These are phyloP conservation scores for Saccharomycopsis babjevae DNA, from an alignment of 805 yeast genomes.

Conservation along the genomic window DNA sequence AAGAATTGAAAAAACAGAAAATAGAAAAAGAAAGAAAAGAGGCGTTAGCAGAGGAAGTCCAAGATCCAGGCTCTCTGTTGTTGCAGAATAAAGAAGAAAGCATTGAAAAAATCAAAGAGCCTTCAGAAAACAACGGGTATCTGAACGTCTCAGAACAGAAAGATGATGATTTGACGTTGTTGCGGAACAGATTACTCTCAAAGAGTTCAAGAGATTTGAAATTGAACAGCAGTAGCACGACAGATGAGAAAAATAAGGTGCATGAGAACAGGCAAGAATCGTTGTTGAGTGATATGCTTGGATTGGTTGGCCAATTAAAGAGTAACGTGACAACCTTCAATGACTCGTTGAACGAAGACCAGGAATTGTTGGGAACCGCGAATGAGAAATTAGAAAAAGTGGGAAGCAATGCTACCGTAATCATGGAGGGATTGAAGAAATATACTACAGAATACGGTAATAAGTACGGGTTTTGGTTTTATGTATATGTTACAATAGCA, in stretches of 20 bases:
- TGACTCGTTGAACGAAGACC: conserved; percentile 10
- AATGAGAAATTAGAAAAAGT: conserved; percentile 12
- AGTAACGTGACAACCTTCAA: conserved; percentile 11
- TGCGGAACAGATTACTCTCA: conserved; percentile 10
- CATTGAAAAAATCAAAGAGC: neutral
- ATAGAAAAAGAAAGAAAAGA: neutral
- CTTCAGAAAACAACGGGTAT: neutral
- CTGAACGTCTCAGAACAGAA: no score
- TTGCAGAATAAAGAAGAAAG: neutral
- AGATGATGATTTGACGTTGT: conserved; percentile 6
- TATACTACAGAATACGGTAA: conserved; percentile 6
- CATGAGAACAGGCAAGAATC: conserved; percentile 14
- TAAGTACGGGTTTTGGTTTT: conserved; percentile 16
- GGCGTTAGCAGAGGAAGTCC: neutral
- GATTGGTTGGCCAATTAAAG: conserved; percentile 13
- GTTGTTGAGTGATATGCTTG: conserved; percentile 14
- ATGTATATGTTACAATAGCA: conserved; percentile 9
- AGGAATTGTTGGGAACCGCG: conserved; percentile 1
- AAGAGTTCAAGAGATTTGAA: neutral
- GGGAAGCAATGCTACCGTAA: conserved; percentile 4
- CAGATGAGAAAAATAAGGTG: conserved; percentile 14
- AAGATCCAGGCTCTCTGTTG: neutral
- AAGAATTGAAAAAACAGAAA: neutral
- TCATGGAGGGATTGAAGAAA: conserved; percentile 9
- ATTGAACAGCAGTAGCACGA: neutral